Base-by-base conservation (phyloP, 225 moss, liverwort and hornwort species). In the Polytrichum formosum region DNA sequence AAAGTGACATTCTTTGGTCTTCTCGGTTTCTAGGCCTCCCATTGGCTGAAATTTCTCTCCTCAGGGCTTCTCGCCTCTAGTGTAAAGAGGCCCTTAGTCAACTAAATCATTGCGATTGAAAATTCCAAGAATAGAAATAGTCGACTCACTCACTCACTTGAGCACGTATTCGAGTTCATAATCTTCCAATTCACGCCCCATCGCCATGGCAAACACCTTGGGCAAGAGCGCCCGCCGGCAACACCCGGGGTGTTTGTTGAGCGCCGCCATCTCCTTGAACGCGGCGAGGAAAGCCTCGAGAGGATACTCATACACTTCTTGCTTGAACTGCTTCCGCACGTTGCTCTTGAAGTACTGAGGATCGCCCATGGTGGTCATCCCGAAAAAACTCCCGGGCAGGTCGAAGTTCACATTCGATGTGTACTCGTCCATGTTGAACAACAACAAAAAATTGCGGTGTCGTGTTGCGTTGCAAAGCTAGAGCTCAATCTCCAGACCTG, bases 351-450 rank as follows among this genome's bases (percentile, higher is more conserved):
- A 9, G 6, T 87, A 87, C 1, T 75, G 70, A 1, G 72, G 65
- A 65, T 84, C 75, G 0, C 84, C 87, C 74, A 81, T 81, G 0
- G 72, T 74, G 0, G 87, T 87, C 84, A 87, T 84, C 58, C 87
- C 84, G 27, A 87, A 87, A 21, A 84, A 87, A 5, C 66, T 75
- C 5, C 87, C 81, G 0, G 84, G 84, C 80, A 83, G 80, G 66
- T 80, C 65, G 0, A 29, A 4, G 19, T 83, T 63, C 4, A 76
- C 9, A 2, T 67, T 73, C n/a, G 78, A 75, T 1, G 79, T 53
- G 5, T 78, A 77, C 66, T 82, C 86, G 1, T 85, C 76, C 33
- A 84, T 58, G 1, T 58, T 58, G 58, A 58, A 21, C 58, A 37
- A 37, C 0, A 13, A 10, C 23, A 23, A 23, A 23, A 23, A 23